phyloP scores from a whole-genome alignment of 305 asterid species.

The Fraxinus paxiana region DNA sequence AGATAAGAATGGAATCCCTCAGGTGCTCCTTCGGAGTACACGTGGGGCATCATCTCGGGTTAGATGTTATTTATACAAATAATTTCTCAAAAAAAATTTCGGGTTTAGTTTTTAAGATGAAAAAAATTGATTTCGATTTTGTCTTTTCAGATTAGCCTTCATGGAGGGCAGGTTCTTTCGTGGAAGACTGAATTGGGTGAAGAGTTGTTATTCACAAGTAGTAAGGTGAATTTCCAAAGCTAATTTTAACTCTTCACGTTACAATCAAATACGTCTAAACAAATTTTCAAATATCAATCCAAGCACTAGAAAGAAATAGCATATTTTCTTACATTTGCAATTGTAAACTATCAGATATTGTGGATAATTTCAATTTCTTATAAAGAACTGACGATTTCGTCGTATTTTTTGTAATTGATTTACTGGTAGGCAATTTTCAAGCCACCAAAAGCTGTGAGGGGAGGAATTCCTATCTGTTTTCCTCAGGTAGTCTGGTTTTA shows the following conservation, averaged over 20 bases:
- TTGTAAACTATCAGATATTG: neutral
- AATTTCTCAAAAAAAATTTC: neutral
- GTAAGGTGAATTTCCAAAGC: conserved; percentile 44
- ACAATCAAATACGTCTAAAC: neutral
- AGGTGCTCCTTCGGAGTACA: conserved; percentile 56
- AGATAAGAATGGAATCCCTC: conserved; percentile 58
- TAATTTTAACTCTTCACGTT: neutral
- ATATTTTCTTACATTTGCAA: neutral
- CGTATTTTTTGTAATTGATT: neutral
- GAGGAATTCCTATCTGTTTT: conserved; percentile 80
- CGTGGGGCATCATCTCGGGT: conserved; percentile 71
- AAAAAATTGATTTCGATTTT: conserved; percentile 10
- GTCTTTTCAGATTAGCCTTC: conserved; percentile 61
- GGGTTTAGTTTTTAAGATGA: neutral
- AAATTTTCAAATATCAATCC: neutral
- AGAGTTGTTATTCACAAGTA: conserved; percentile 63
- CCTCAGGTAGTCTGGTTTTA: conserved; percentile 47
- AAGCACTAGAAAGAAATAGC: neutral
- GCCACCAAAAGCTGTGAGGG: conserved; percentile 80
- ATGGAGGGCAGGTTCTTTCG: conserved; percentile 88
- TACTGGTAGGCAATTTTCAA: conserved; percentile 56
- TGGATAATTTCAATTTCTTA: neutral
- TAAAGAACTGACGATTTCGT: neutral
- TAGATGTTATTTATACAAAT: conserved; percentile 27
- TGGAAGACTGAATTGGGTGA: conserved; percentile 68